Conservation (phyloP, 371 early-diverging fungal genomes). For the Umbelopsis sp. region DNA sequence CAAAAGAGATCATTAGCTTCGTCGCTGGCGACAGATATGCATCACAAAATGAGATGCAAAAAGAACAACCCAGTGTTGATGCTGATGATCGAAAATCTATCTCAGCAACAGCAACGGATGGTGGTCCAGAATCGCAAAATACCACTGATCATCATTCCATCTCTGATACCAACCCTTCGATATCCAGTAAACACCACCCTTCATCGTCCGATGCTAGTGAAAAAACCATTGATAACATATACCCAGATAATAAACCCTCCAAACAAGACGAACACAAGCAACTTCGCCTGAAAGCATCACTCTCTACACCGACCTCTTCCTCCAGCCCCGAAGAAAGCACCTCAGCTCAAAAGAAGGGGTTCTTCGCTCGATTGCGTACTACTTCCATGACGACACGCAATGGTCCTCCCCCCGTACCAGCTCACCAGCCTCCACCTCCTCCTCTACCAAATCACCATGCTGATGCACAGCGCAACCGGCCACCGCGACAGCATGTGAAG, state of each 20-base stretch:
- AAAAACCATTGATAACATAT: background rate
- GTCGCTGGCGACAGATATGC: background rate
- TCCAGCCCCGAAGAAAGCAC: background rate
- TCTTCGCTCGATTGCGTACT: slow-evolving; percentile 10
- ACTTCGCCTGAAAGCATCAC: slow-evolving; percentile 8
- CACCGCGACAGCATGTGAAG: background rate
- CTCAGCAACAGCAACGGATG: background rate
- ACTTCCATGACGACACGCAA: slow-evolving; percentile 9
- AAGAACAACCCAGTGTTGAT: background rate
- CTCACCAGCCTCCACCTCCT: background rate
- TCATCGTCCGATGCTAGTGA: background rate
- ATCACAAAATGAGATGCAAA: background rate
- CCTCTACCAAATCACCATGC: too few species aligned
- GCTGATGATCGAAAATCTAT: background rate
- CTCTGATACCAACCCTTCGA: background rate
- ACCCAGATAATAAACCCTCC: background rate
- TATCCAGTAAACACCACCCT: background rate
- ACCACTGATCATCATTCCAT: background rate
- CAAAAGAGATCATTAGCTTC: background rate
- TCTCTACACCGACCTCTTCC: slow-evolving; percentile 11
- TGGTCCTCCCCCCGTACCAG: background rate
- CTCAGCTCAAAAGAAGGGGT: background rate
- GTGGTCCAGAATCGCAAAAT: background rate
- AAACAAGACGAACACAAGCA: slow-evolving; percentile 3
- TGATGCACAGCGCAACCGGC: background rate